Evolutionary conservation across 2,329 filamentous ascomycete species (phyloP).

Genomic region (Lomentospora prolificans): DNA sequence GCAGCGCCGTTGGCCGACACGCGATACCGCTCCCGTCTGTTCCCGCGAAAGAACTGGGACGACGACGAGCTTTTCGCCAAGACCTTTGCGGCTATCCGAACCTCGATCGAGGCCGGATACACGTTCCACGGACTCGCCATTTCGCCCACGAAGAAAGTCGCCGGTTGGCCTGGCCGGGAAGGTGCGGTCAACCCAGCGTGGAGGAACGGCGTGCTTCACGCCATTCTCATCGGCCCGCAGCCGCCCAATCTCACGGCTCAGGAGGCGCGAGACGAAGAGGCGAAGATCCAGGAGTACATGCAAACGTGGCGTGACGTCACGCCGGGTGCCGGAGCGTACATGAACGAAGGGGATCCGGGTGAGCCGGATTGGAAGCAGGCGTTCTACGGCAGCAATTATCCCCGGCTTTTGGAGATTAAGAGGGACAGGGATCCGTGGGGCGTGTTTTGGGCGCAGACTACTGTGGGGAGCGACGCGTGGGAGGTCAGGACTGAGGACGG

Average conservation of each 20-base stretch:
- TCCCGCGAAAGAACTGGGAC: conserved; percentile 19
- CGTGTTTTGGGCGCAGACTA: conserved; percentile 36
- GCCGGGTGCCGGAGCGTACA: conserved; percentile 33
- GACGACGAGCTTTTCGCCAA: conserved; percentile 16
- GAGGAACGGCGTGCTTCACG: conserved; percentile 24
- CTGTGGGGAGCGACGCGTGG: conserved; percentile 43
- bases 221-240: conserved; percentile 18
- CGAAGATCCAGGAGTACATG: conserved; percentile 16
- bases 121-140: conserved; percentile 22
- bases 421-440: conserved; percentile 32
- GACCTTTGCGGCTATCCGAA: conserved; percentile 22
- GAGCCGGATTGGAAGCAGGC: conserved; percentile 32
- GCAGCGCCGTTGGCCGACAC: conserved; percentile 15
- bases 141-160: conserved; percentile 19
- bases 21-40: conserved; percentile 22
- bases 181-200: conserved; percentile 34
- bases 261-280: conserved; percentile 14
- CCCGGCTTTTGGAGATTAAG: conserved; percentile 32
- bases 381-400: conserved; percentile 39
- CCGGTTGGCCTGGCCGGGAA: conserved; percentile 18
- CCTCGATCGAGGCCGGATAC: conserved; percentile 24
- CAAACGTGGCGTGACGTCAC: conserved; percentile 23
- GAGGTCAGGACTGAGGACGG: conserved; percentile 20
- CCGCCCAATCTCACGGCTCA: conserved; percentile 7
- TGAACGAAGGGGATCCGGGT: conserved; percentile 41